Conservation (phyloP, 345 rosid species). For the Linum lewisii region DNA sequence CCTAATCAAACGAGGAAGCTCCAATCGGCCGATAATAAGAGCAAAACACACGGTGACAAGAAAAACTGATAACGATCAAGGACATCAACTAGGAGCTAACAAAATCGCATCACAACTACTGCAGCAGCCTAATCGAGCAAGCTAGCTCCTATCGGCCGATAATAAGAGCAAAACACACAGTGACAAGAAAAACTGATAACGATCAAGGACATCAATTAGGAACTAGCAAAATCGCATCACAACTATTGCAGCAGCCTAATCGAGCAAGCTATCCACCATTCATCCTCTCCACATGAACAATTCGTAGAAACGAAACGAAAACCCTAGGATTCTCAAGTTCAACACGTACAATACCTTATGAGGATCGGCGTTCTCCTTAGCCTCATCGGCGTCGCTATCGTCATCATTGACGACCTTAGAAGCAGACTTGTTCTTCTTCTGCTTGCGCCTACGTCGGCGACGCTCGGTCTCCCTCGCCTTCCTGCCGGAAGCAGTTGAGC, state of each 20-base stretch:
- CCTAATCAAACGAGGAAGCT: background rate
- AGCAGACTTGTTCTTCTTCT: conserved; percentile 71
- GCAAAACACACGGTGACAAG: no score
- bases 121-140: background rate
- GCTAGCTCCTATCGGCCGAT: background rate
- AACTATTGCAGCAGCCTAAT: no score
- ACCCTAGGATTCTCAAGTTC: conserved; percentile 3
- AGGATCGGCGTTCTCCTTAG: conserved; percentile 44
- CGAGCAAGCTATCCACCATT: background rate
- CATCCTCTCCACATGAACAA: background rate
- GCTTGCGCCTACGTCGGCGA: conserved; percentile 97
- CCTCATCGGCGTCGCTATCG: conserved; percentile 26
- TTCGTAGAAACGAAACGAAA: background rate
- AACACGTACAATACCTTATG: conserved; percentile 25
- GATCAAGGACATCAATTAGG: no score
- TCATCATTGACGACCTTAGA: conserved; percentile 16
- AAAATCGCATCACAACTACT: no score
- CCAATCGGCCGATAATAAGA: no score
- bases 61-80: background rate
- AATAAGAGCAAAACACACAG: no score
- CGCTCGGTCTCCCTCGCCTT: conserved; percentile 76
- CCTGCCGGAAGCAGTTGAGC: conserved; percentile 27
- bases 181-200: no score
- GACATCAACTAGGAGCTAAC: conserved; percentile 4
- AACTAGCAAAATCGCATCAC: conserved; percentile 2